These are phyloP conservation scores for Pythium vanterpoolii DNA, from an alignment of 352 stramenopile species.

Conservation along the genomic window DNA sequence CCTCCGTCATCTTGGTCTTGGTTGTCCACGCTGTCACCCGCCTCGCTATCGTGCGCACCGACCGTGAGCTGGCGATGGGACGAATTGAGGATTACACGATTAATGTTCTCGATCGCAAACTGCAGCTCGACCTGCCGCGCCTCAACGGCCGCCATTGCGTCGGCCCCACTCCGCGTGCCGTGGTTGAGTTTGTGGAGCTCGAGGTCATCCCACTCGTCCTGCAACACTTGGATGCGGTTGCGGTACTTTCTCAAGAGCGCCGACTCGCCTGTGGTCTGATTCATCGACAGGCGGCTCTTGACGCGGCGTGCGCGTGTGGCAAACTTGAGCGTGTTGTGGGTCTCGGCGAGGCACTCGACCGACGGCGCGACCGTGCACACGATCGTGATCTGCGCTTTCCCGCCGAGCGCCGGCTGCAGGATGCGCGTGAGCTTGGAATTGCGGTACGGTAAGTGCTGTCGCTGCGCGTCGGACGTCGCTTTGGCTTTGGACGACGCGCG, in stretches of 20 bases:
- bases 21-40: neutral
- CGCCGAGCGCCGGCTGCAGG: conserved; percentile 94
- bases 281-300: conserved; percentile 89
- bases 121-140: conserved; percentile 69
- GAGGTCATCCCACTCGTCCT: conserved; percentile 61
- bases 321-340: conserved; percentile 96
- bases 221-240: conserved; percentile 54
- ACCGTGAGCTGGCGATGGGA: conserved; percentile 26
- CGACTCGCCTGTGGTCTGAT: conserved; percentile 79
- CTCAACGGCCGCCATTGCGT: conserved; percentile 31
- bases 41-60: conserved; percentile 1
- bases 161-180: neutral
- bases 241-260: conserved; percentile 68
- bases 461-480: conserved; percentile 19
- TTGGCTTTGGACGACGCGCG: conserved; percentile 29
- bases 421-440: conserved; percentile 98
- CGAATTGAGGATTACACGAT: conserved; percentile 75
- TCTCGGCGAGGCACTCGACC: conserved; percentile 92
- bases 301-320: conserved; percentile 91
- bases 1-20: conserved; percentile 9
- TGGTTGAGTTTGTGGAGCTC: conserved; percentile 39
- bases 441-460: conserved; percentile 93
- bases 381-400: conserved; percentile 96
- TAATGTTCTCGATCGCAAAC: conserved; percentile 82
- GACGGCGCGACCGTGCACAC: conserved; percentile 95